Base-by-base conservation (phyloP, 257 asterid species). In the Jacaranda mimosifolia region DNA sequence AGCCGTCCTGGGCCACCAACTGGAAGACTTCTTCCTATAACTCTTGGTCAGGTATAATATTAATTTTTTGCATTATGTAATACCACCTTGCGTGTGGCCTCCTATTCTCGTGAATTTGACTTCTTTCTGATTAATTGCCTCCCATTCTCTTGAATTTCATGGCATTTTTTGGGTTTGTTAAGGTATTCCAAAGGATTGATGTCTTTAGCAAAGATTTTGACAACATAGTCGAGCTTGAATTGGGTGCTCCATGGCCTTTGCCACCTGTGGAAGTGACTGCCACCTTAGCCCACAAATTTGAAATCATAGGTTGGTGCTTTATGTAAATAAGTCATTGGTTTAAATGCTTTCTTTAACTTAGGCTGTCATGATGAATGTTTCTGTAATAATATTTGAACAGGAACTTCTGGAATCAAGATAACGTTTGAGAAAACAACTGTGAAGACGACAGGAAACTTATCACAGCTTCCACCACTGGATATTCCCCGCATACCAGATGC, bases 1-100 rank as follows among this genome's bases (percentile, higher is more conserved):
- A 90, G 97, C 81, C 98, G 98, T 67, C 98, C 99, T 15, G 99
- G 99, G 11, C 99, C 97, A 40, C 96, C 97, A n/a, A 91, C 93
- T 1, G 88, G 97, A 69, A 87, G 99, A 74, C 97, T 95, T 84
- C 97, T 93, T 77, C 99, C 99, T 15, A 89, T 95, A 18, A 90
- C 97, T 15, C 98, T 95, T 63, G 97, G 99, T 52, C 97, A 87
- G 92, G 99, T 95, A 76, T n/a, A 9, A 63, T 13, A 5, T 42
- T 42, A 9, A 26, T 26, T 52, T 35, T 48, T 42, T 74, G 38
- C 73, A 49, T 40, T 66, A 46, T 43, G 40, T 36, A n/a, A 32
- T 26, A 26, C 32, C 35, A 69, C 12, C 6, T 45, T 69, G 14
- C 19, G 9, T 8, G 35, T 14, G 1, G 35, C 42, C 18, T 72